phyloP scores from a whole-genome alignment of 2,329 filamentous ascomycete genomes.

The Cordyceps cicadae region DNA sequence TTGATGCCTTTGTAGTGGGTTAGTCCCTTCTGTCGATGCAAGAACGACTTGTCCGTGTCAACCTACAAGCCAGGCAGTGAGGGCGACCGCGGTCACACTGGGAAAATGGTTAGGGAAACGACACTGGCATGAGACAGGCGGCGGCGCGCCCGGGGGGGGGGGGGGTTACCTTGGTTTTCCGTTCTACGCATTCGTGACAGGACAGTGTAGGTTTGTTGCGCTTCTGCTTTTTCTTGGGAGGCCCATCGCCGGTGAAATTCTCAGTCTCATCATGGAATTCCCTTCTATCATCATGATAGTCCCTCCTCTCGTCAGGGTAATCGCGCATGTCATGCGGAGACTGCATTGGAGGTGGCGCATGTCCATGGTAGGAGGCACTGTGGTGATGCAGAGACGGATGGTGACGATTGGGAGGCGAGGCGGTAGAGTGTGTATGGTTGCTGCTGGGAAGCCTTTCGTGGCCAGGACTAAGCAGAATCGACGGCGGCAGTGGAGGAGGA shows the following conservation, averaged over 20 bases:
- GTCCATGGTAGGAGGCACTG: constrained; percentile 1
- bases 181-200: constrained; percentile 71
- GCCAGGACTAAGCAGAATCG: constrained; percentile 3
- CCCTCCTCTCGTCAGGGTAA: constrained; percentile 1
- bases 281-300: constrained; percentile 5
- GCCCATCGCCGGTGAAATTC: constrained; percentile 24
- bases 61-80: constrained; percentile 56
- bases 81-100: constrained; percentile 70
- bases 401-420: neutral
- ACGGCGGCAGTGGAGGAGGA: constrained; percentile 1
- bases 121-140: neutral
- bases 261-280: constrained; percentile 10
- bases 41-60: constrained; percentile 24
- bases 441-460: neutral
- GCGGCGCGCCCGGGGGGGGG: too few relatives aligned
- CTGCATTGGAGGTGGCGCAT: constrained; percentile 1
- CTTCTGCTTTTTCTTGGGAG: constrained; percentile 65
- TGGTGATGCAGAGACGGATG: constrained; percentile 5
- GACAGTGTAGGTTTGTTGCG: constrained; percentile 76
- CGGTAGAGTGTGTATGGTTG: neutral
- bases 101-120: neutral
- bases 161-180: constrained; percentile 64
- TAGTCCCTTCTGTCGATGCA: constrained; percentile 10
- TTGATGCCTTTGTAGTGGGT: constrained; percentile 53
- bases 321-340: constrained; percentile 4